Percentiles rank a stretch among this genome's conserved stretches.
These are phyloP conservation scores for Paracoccidioides brasiliensis DNA, from an alignment of 2,329 filamentous ascomycete genomes.

Conservation along the genomic window DNA sequence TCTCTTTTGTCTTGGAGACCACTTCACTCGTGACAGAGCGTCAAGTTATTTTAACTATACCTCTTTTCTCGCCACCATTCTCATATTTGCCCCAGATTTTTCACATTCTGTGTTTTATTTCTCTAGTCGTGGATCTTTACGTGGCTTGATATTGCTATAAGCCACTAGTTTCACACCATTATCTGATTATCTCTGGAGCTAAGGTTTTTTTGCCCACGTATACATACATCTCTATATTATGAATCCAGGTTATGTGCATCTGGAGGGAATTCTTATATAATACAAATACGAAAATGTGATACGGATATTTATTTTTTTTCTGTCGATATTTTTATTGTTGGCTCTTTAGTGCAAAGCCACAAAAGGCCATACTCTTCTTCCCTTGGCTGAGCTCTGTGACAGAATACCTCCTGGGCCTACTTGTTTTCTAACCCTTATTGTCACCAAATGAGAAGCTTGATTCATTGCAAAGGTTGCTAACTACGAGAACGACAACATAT, in stretches of 20 bases:
- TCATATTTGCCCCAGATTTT: neutral
- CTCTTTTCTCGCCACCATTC: neutral
- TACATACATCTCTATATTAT: neutral
- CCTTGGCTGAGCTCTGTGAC: too few species aligned
- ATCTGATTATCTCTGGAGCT: neutral
- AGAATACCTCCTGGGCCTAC: too few species aligned
- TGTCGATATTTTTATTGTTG: too few species aligned
- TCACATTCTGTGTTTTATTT: neutral
- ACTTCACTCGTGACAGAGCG: neutral
- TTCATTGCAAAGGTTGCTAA: too few species aligned
- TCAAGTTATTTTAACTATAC: neutral
- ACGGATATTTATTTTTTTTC: neutral
- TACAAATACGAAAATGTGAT: neutral
- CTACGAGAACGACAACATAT: too few species aligned
- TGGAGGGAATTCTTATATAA: neutral
- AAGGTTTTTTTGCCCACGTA: neutral
- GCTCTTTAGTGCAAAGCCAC: too few species aligned
- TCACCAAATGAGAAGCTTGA: too few species aligned
- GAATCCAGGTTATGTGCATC: neutral
- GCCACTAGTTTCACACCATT: neutral
- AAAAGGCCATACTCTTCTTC: too few species aligned
- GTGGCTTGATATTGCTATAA: neutral
- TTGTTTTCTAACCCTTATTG: too few species aligned
- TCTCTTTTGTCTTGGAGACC: neutral
- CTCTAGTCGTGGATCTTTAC: neutral